These are phyloP conservation scores for Tetrahymena borealis DNA, from an alignment of 73 alveolate genomes.

Conservation along the genomic window DNA sequence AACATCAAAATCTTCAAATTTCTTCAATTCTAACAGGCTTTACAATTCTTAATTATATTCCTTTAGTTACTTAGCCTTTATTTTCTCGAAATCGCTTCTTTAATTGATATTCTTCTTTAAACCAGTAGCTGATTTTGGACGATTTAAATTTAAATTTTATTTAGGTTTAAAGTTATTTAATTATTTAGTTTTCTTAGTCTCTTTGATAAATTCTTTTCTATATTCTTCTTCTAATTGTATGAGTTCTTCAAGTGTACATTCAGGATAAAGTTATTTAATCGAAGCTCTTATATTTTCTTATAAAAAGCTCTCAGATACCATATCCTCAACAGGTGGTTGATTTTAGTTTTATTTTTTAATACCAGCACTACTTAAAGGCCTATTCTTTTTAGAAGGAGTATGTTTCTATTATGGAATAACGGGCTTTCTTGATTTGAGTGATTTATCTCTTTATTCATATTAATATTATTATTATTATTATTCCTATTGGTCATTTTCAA, in stretches of 20 bases:
- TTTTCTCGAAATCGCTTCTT: neutral
- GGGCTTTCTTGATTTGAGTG: neutral
- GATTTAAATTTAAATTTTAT: neutral
- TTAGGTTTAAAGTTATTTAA: neutral
- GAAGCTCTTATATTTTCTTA: neutral
- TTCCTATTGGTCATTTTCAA: neutral
- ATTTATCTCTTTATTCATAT: neutral
- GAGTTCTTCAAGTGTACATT: neutral
- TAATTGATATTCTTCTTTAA: neutral
- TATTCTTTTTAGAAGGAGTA: neutral
- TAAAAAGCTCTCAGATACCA: neutral
- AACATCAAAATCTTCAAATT: neutral
- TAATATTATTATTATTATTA: neutral
- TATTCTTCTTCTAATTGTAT: neutral
- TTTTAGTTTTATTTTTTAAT: neutral
- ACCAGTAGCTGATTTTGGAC: neutral
- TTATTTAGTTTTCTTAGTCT: neutral
- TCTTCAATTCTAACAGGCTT: neutral
- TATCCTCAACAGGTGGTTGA: neutral
- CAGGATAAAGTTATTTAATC: neutral
- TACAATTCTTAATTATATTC: neutral
- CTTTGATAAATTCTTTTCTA: neutral
- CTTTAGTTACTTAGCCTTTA: neutral
- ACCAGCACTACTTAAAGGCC: neutral
- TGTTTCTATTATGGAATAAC: neutral